phyloP scores from a whole-genome alignment of 75 land plant genomes.

The Ceratopteris richardii region DNA sequence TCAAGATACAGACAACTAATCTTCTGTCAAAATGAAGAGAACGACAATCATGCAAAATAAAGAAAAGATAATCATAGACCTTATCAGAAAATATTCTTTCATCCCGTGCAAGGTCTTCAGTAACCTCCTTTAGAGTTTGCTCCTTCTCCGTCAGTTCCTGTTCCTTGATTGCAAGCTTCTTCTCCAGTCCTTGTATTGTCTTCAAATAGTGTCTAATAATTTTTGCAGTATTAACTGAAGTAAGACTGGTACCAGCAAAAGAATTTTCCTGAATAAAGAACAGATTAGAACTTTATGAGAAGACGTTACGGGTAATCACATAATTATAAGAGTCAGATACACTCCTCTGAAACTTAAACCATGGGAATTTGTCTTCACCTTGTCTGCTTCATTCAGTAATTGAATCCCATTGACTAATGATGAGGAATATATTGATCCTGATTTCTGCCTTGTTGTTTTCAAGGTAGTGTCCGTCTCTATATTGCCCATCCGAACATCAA shows the following conservation, averaged over 20 bases:
- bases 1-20: neutral
- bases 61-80: constrained; percentile 4
- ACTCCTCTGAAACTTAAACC: neutral
- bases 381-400: too few species aligned
- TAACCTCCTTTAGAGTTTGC: constrained; percentile 22
- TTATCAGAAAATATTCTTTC: constrained; percentile 30
- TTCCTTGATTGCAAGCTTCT: constrained; percentile 17
- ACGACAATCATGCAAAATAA: neutral
- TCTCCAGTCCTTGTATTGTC: constrained; percentile 24
- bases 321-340: neutral
- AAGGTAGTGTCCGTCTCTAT: neutral
- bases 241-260: constrained; percentile 10
- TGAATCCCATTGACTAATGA: neutral
- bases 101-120: constrained; percentile 31
- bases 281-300: neutral
- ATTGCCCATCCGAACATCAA: too few species aligned
- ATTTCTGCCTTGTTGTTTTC: neutral
- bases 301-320: neutral
- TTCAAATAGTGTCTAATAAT: constrained; percentile 22
- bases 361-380: too few species aligned
- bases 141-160: constrained; percentile 18
- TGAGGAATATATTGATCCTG: neutral
- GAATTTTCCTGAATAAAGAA: constrained; percentile 12
- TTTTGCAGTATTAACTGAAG: constrained; percentile 7
- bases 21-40: neutral